Conservation (phyloP, 2,329 filamentous ascomycete species). For the Aureobasidium sp. region DNA sequence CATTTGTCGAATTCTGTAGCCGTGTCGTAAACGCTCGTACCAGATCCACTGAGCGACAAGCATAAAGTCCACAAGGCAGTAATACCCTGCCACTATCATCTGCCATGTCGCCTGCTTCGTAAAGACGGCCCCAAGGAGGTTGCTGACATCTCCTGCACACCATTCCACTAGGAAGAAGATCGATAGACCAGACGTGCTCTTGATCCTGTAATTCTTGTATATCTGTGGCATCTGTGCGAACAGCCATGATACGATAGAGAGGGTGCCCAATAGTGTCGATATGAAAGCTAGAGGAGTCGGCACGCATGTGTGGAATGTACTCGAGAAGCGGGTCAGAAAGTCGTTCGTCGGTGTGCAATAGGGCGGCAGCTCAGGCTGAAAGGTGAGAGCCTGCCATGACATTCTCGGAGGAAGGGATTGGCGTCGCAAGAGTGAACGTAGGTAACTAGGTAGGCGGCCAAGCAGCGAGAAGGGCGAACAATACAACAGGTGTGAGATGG, state of each 20-base stretch:
- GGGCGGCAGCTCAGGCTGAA: conserved; percentile 42
- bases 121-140: conserved; percentile 56
- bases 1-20: conserved; percentile 36
- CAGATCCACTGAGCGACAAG: conserved; percentile 59
- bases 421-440: background rate
- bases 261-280: conserved; percentile 53
- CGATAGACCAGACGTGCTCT: conserved; percentile 58
- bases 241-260: conserved; percentile 61
- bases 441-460: background rate
- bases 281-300: conserved; percentile 57
- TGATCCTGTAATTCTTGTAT: conserved; percentile 58
- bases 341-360: conserved; percentile 55
- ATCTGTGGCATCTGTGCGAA: conserved; percentile 65
- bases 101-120: conserved; percentile 61
- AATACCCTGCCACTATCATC: conserved; percentile 58
- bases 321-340: conserved; percentile 52
- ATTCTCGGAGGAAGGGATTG: conserved; percentile 17
- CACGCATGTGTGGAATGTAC: conserved; percentile 55
- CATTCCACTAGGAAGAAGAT: conserved; percentile 61
- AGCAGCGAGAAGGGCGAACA: background rate
- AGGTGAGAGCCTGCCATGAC: conserved; percentile 24
- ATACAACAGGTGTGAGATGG: background rate
- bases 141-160: conserved; percentile 58
- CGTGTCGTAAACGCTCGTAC: conserved; percentile 54
- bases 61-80: conserved; percentile 58